Conservation (phyloP, 1,284 basidiomycete genomes). For the Cutaneotrichosporon arboriforme region DNA sequence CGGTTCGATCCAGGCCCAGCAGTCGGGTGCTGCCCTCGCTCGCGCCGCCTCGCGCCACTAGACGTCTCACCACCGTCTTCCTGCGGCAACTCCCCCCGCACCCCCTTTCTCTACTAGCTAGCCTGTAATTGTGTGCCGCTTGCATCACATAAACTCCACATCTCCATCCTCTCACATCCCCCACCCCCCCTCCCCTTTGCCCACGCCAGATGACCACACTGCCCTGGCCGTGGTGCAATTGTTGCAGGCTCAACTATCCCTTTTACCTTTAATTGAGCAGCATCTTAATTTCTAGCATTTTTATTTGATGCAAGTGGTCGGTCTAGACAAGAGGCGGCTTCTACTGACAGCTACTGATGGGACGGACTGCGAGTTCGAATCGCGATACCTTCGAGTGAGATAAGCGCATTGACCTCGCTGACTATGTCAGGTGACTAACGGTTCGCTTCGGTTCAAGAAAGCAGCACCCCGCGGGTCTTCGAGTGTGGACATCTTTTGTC, state of each 20-base stretch:
- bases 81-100: conserved; percentile 6
- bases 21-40: conserved; percentile 47
- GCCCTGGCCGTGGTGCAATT: conserved; percentile 14
- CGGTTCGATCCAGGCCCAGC: conserved; percentile 49
- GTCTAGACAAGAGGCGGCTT: conserved; percentile 9
- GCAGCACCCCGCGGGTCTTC: no score
- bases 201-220: conserved; percentile 8
- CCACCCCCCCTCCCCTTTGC: conserved; percentile 3
- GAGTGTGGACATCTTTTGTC: no score
- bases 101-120: conserved; percentile 10
- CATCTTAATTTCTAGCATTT: conserved; percentile 19
- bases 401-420: no score
- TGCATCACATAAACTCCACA: conserved; percentile 16
- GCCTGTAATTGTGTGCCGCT: conserved; percentile 24
- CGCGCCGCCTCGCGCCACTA: conserved; percentile 31
- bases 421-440: no score
- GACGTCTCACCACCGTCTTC: conserved; percentile 1
- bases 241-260: conserved; percentile 13
- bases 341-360: not conserved
- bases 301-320: conserved; percentile 24
- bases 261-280: conserved; percentile 16
- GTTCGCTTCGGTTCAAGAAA: no score
- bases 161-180: not conserved
- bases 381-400: no score
- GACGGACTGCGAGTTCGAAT: no score